phyloP scores from a whole-genome alignment of 495 filamentous ascomycete genomes.

The Hyphodiscus hymeniophilus region DNA sequence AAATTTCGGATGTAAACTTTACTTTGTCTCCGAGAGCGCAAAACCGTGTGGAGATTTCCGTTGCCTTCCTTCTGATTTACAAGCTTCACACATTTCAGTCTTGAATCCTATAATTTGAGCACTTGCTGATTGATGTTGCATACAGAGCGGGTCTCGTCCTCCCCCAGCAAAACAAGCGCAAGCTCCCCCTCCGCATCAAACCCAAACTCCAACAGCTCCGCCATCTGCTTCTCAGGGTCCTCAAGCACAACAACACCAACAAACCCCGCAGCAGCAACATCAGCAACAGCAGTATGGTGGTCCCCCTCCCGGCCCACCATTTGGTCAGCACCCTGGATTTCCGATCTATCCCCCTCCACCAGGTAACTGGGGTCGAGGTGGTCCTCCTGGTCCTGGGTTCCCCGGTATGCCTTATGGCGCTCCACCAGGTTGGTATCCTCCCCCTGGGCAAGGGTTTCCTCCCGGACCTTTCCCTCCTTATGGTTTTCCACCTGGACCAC shows the following conservation, averaged over 20 bases:
- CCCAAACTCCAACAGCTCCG: slow-evolving; percentile 21
- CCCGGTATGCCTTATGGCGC: slow-evolving; percentile 51
- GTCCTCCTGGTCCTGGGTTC: slow-evolving; percentile 55
- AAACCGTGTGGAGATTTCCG: slow-evolving; percentile 94
- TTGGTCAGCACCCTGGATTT: slow-evolving; percentile 38
- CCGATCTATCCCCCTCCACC: slow-evolving; percentile 43
- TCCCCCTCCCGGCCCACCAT: slow-evolving; percentile 47
- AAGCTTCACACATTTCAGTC: slow-evolving; percentile 10
- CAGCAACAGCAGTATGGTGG: slow-evolving; percentile 30
- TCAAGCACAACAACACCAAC: slow-evolving; percentile 9
- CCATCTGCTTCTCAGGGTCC: background rate
- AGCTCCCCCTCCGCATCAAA: slow-evolving; percentile 14
- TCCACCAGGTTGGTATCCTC: slow-evolving; percentile 73
- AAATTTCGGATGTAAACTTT: slow-evolving; percentile 75
- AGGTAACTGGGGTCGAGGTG: slow-evolving; percentile 47
- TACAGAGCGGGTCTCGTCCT: slow-evolving; percentile 31
- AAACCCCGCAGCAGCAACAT: slow-evolving; percentile 23
- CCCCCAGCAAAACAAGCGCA: slow-evolving; percentile 19
- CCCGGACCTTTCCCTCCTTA: slow-evolving; percentile 37
- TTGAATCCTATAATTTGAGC: background rate
- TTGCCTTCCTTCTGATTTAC: slow-evolving; percentile 97
- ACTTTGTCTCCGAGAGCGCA: slow-evolving; percentile 75
- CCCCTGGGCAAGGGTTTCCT: slow-evolving; percentile 70
- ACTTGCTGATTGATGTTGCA: slow-evolving; percentile 11
- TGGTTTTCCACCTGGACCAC: slow-evolving; percentile 43